Conservation (phyloP, 306 rosid genomes). For the Dalbergia cultrata region DNA sequence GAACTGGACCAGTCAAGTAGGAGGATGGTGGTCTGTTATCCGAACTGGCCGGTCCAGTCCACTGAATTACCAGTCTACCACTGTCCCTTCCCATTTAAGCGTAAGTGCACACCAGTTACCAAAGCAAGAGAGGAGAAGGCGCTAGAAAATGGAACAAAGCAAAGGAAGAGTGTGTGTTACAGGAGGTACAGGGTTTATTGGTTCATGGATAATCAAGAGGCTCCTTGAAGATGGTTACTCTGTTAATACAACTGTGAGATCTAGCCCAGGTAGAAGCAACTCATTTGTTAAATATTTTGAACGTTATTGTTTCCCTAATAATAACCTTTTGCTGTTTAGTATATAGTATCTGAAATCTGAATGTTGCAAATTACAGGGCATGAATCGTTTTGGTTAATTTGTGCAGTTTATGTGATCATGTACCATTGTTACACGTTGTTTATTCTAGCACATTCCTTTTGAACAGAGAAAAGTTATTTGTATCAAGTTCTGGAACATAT, state of each 20-base stretch:
- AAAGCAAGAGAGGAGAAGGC: neutral
- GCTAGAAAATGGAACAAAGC: conserved; percentile 36
- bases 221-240: conserved; percentile 53
- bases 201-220: conserved; percentile 54
- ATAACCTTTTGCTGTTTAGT: neutral
- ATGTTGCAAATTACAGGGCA: neutral
- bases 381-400: too few species aligned
- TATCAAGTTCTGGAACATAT: too few species aligned
- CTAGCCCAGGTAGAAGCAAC: conserved; percentile 24
- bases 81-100: too few species aligned
- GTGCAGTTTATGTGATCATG: neutral
- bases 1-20: too few species aligned
- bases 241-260: conserved; percentile 56
- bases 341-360: neutral
- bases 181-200: conserved; percentile 59
- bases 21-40: too few species aligned
- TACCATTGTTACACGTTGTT: neutral
- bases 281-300: neutral
- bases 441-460: neutral
- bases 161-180: conserved; percentile 48
- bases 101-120: neutral
- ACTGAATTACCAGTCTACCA: too few species aligned
- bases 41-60: too few species aligned
- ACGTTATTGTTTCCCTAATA: neutral
- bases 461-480: too few species aligned